Conservation (phyloP, 352 stramenopile genomes). For the Thalassiosira allenii region DNA sequence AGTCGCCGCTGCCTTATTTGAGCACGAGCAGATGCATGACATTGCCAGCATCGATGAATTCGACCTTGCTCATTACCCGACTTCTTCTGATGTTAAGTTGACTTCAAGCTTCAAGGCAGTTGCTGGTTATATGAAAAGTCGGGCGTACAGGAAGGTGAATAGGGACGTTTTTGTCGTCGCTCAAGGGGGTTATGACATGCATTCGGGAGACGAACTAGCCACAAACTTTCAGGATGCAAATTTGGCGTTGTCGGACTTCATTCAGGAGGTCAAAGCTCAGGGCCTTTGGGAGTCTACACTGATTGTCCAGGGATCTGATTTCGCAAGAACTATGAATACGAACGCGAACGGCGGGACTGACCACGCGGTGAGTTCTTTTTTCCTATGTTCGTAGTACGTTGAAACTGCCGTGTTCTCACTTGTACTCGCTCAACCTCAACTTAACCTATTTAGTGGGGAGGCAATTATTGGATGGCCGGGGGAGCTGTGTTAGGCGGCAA, state of each 20-base stretch:
- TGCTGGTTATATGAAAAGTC: constrained; percentile 64
- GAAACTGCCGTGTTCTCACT: too few relatives aligned
- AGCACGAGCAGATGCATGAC: constrained; percentile 37
- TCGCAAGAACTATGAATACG: constrained; percentile 62
- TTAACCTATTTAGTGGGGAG: too few relatives aligned
- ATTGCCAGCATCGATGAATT: constrained; percentile 27
- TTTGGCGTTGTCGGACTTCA: constrained; percentile 19
- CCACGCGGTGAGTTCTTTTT: constrained; percentile 39
- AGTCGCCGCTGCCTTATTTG: constrained; percentile 42
- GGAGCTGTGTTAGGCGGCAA: constrained; percentile 43
- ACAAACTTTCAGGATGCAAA: neutral
- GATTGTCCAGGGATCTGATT: constrained; percentile 55
- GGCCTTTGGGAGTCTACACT: constrained; percentile 50
- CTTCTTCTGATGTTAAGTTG: constrained; percentile 8
- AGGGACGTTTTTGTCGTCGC: constrained; percentile 73
- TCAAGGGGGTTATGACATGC: constrained; percentile 78
- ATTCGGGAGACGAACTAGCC: constrained; percentile 42
- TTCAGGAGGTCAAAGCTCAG: constrained; percentile 60
- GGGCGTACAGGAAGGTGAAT: constrained; percentile 56
- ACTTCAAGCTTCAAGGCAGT: constrained; percentile 47
- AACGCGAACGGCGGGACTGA: constrained; percentile 66
- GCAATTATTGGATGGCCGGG: constrained; percentile 44
- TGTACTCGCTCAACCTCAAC: too few relatives aligned
- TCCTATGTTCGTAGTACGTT: too few relatives aligned
- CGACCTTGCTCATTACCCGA: constrained; percentile 12